These are phyloP conservation scores for Geotrichum australiense DNA, from an alignment of 1,139 yeast genomes.

Conservation along the genomic window DNA sequence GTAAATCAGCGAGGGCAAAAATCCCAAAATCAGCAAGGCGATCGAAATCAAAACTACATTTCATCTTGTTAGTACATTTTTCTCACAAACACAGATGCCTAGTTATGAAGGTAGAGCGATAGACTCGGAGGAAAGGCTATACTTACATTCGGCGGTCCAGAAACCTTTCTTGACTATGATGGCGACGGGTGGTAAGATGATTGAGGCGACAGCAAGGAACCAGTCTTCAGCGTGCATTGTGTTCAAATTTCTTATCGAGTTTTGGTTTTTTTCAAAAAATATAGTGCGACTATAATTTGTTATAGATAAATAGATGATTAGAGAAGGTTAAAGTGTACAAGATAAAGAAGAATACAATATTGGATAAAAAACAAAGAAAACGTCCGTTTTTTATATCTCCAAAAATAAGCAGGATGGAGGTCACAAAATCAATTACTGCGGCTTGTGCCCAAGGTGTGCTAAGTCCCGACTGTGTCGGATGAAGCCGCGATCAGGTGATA, in stretches of 20 bases:
- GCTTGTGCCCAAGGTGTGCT: no score
- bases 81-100: neutral
- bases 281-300: no score
- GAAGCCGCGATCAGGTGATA: no score
- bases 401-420: neutral
- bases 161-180: slow-evolving; percentile 61
- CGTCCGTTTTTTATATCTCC: no score
- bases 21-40: slow-evolving; percentile 63
- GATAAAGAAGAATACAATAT: no score
- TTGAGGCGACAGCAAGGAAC: slow-evolving; percentile 29
- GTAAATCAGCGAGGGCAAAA: slow-evolving; percentile 55
- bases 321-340: no score
- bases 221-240: slow-evolving; percentile 20
- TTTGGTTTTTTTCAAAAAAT: neutral
- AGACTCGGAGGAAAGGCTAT: neutral
- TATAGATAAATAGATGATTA: no score
- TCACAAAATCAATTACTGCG: no score
- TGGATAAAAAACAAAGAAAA: no score
- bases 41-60: slow-evolving; percentile 59
- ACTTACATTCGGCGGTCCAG: slow-evolving; percentile 48
- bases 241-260: neutral
- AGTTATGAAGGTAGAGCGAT: no score
- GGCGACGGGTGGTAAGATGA: slow-evolving; percentile 65
- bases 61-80: neutral
- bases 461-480: no score